Base-by-base conservation (phyloP, 2,329 filamentous ascomycete genomes). In the Phaeosphaeriaceae sp. region DNA sequence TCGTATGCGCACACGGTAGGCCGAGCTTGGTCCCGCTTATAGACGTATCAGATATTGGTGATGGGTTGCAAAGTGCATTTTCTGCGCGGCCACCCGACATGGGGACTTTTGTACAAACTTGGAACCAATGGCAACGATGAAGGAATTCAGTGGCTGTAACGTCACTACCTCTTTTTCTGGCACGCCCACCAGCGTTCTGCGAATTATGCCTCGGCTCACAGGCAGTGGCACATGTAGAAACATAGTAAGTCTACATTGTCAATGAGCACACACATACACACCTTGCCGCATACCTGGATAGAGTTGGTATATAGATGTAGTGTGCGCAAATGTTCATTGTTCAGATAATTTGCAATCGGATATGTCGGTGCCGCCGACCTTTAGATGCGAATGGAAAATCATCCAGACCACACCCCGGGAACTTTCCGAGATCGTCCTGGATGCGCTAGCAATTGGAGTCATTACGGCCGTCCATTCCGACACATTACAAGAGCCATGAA, bases 1-100 rank as follows among this genome's bases (percentile, higher is more conserved):
- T 95, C 65, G 89, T 92, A 72, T 96, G 92, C 76, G 92, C 92
- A 1, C 92, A 96, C 80, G 92, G 92, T 0, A 82, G 82, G 52
- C 80, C 81, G 19, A 81, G 80, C 61, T 82, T 84, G 80, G 81
- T 84, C 28, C 82, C 82, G 15, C 58, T 84, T 28, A 65, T 80
- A 15, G 69, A 76, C 35, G 3, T 78, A 35, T 22, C 70, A 65
- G 0, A 28, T 13, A 11, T 28, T 47, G 2, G 55, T 49, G 3
- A 8, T 19, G 21, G 10, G 22, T 23, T n/a, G 5, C 21, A 30
- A 42, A 53, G 40, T 7, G n/a, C 48, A 22, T 21, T n/a, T 23
- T 5, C 9, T 24, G 40, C 0, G 9, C 5, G 13, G 6, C 13
- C 32, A 21, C 17, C n/a, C n/a, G 22, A 48, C 6, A 9, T 5